These are phyloP conservation scores for Phytophthora palmivora DNA, from an alignment of 352 stramenopile species.

Conservation along the genomic window DNA sequence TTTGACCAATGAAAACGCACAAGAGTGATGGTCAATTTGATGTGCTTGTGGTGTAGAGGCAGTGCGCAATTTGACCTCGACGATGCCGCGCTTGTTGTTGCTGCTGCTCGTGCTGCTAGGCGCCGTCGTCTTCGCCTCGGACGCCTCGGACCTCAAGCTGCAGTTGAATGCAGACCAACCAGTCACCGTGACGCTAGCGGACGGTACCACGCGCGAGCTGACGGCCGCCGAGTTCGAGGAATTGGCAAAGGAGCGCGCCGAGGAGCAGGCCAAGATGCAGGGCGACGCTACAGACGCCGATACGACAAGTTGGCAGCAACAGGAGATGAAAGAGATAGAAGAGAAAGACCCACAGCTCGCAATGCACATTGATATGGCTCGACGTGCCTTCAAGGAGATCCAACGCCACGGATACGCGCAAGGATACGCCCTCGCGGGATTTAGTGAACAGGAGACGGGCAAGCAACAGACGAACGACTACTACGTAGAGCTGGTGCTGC, in stretches of 20 bases:
- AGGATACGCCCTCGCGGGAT: conserved; percentile 58
- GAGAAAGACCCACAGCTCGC: conserved; percentile 57
- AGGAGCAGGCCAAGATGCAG: conserved; percentile 45
- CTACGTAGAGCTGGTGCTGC: conserved; percentile 41
- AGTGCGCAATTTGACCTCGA: background rate
- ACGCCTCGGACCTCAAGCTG: conserved; percentile 20
- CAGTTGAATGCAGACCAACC: conserved; percentile 34
- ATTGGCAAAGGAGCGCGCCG: conserved; percentile 37
- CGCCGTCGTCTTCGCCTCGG: background rate
- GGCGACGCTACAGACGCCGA: conserved; percentile 18
- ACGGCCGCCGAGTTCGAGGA: conserved; percentile 54
- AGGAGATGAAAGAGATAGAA: conserved; percentile 46
- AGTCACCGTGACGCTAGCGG: conserved; percentile 49
- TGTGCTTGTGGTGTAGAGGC: conserved; percentile 16
- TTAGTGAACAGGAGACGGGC: conserved; percentile 51
- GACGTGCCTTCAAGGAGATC: conserved; percentile 58
- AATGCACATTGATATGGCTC: conserved; percentile 51
- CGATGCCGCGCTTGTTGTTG: conserved; percentile 6
- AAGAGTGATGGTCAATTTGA: conserved; percentile 31
- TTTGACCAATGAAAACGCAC: conserved; percentile 12
- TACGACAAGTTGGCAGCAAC: conserved; percentile 31
- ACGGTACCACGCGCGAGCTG: conserved; percentile 53
- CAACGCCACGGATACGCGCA: conserved; percentile 67
- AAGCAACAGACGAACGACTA: conserved; percentile 19
- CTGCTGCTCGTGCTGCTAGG: conserved; percentile 23